These are phyloP conservation scores for Trichoderma sp. DNA, from an alignment of 2,329 filamentous ascomycete species.

Conservation along the genomic window DNA sequence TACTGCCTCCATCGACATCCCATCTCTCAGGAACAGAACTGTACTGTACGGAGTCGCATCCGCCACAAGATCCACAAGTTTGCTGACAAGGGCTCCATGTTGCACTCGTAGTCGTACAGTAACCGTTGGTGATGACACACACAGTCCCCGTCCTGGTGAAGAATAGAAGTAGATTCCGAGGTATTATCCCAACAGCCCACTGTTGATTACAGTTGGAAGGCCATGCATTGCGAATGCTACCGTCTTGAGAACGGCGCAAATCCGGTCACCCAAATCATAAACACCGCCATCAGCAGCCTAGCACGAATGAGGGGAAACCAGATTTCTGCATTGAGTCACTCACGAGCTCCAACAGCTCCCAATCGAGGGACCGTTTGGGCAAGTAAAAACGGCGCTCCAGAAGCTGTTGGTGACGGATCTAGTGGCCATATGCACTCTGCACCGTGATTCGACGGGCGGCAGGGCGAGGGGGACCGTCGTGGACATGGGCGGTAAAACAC, in stretches of 20 bases:
- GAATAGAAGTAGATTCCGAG: background rate
- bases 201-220: background rate
- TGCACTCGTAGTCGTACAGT: background rate
- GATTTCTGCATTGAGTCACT: constrained; percentile 13
- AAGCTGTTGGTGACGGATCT: constrained; percentile 18
- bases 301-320: background rate
- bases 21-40: background rate
- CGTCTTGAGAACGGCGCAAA: background rate
- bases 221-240: background rate
- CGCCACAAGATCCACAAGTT: background rate
- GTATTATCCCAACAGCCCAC: background rate
- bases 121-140: background rate
- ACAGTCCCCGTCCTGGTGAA: background rate
- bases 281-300: background rate
- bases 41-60: background rate
- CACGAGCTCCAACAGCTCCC: constrained; percentile 2
- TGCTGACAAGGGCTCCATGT: background rate
- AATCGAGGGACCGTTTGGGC: constrained; percentile 8
- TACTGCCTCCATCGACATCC: background rate
- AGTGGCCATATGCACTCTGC: constrained; percentile 6
- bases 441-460: constrained; percentile 24
- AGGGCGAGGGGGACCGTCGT: constrained; percentile 4
- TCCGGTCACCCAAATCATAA: background rate
- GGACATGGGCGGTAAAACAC: constrained; percentile 26
- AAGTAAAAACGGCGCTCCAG: background rate